phyloP scores from a whole-genome alignment of 495 filamentous ascomycete genomes.

The Penicillium robsamsonii region DNA sequence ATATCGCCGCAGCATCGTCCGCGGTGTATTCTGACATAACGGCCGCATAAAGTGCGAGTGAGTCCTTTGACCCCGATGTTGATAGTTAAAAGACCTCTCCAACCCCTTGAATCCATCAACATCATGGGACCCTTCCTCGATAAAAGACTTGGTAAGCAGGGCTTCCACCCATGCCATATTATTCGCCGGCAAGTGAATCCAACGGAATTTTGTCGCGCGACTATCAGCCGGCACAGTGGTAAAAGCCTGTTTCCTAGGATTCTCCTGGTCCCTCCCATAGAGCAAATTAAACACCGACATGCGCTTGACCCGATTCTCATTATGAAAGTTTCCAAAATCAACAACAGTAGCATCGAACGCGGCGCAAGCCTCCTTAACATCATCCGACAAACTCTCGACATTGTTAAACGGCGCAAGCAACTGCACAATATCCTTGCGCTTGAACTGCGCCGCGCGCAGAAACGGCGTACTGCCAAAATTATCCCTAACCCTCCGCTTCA shows the following conservation, averaged over 20 bases:
- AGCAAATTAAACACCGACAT: slow-evolving; percentile 58
- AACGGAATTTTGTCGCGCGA: slow-evolving; percentile 58
- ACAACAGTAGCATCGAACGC: slow-evolving; percentile 67
- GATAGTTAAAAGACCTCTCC: slow-evolving; percentile 62
- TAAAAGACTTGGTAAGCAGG: slow-evolving; percentile 62
- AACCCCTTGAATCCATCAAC: slow-evolving; percentile 67
- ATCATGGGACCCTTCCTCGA: slow-evolving; percentile 63
- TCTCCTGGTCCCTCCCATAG: slow-evolving; percentile 58
- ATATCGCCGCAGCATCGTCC: slow-evolving; percentile 34
- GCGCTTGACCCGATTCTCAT: slow-evolving; percentile 56
- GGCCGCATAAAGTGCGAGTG: slow-evolving; percentile 70
- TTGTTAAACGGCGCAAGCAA: slow-evolving; percentile 56
- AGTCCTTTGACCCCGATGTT: slow-evolving; percentile 58
- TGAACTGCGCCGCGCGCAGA: slow-evolving; percentile 58
- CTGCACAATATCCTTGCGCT: slow-evolving; percentile 55
- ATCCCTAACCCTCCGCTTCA: slow-evolving; percentile 52
- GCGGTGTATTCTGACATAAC: slow-evolving; percentile 57
- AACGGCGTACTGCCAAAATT: slow-evolving; percentile 63
- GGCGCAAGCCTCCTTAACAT: slow-evolving; percentile 56
- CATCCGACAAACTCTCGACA: slow-evolving; percentile 48
- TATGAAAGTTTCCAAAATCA: slow-evolving; percentile 66
- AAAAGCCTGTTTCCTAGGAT: slow-evolving; percentile 49
- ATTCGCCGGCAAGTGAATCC: slow-evolving; percentile 69
- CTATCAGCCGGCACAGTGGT: slow-evolving; percentile 54
- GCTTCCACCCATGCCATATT: slow-evolving; percentile 62